Percentiles rank a stretch among this genome's conserved stretches.
phyloP scores from a whole-genome alignment of 805 yeast genomes.

The Suhomyces pyralidae region DNA sequence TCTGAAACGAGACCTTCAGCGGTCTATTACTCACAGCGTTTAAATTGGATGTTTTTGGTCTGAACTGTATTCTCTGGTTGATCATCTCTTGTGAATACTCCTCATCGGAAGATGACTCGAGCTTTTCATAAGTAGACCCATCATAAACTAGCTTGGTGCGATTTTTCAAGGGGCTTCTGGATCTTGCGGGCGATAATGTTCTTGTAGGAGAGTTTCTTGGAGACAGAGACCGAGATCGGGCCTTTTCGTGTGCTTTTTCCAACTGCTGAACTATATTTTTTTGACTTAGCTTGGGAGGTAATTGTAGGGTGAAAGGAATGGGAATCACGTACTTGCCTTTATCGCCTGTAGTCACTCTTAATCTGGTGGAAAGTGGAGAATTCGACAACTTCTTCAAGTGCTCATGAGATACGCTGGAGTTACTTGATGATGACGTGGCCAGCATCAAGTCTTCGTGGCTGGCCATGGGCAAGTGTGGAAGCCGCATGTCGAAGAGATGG shows the following conservation, averaged over 20 bases:
- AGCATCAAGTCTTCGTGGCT: constrained; percentile 25
- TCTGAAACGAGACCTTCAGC: constrained; percentile 20
- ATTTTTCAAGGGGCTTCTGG: constrained; percentile 13
- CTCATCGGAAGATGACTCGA: constrained; percentile 26
- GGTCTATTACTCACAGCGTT: constrained; percentile 23
- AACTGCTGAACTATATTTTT: constrained; percentile 14
- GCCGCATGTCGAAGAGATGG: constrained; percentile 17
- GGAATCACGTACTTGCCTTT: constrained; percentile 35
- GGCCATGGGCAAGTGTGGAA: constrained; percentile 17
- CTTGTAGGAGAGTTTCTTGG: constrained; percentile 10
- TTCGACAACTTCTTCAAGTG: constrained; percentile 28
- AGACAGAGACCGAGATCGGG: constrained; percentile 9
- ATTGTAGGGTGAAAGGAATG: constrained; percentile 38
- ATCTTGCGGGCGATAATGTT: constrained; percentile 12
- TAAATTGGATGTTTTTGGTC: constrained; percentile 15
- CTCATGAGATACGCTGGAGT: constrained; percentile 15
- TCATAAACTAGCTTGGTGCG: constrained; percentile 28
- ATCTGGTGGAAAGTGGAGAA: constrained; percentile 34
- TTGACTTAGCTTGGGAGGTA: constrained; percentile 41
- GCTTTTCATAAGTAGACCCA: constrained; percentile 35
- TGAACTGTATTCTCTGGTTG: constrained; percentile 4
- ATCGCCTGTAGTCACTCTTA: constrained; percentile 30
- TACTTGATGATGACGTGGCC: constrained; percentile 14
- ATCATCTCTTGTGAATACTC: constrained; percentile 5
- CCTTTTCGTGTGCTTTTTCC: constrained; percentile 2